phyloP scores from a whole-genome alignment of 164 flowering plant species.

The Sextonia rubra region DNA sequence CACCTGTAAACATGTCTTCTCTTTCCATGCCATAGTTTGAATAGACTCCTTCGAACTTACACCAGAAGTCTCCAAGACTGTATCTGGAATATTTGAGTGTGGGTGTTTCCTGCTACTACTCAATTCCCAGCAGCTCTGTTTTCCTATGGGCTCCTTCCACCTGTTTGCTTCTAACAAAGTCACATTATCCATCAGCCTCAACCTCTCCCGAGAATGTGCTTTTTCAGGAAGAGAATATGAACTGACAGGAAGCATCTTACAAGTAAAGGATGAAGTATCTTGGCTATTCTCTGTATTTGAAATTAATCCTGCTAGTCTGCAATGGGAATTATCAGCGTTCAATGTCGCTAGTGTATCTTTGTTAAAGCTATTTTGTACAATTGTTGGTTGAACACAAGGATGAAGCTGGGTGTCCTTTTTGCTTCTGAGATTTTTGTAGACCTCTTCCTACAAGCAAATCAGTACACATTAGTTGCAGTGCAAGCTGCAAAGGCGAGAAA shows the following conservation, averaged over 20 bases:
- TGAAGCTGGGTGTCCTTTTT: slow-evolving; percentile 12
- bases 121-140: slow-evolving; percentile 12
- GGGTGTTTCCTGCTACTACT: slow-evolving; percentile 22
- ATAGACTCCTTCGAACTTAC: slow-evolving; percentile 4
- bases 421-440: slow-evolving; percentile 6
- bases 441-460: slow-evolving; percentile 27
- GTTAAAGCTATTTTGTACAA: slow-evolving; percentile 3
- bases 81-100: slow-evolving; percentile 17
- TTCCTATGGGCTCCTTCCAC: slow-evolving; percentile 6
- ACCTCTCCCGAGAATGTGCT: slow-evolving; percentile 6
- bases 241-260: slow-evolving; percentile 5
- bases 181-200: slow-evolving; percentile 4
- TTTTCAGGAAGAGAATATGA: slow-evolving; percentile 11
- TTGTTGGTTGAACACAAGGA: slow-evolving; percentile 5
- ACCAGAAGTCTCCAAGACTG: slow-evolving; percentile 14
- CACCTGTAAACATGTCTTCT: neutral
- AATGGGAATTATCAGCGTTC: slow-evolving; percentile 4
- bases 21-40: slow-evolving; percentile 19
- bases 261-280: slow-evolving; percentile 9
- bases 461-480: neutral
- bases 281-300: slow-evolving; percentile 11
- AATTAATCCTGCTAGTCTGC: neutral
- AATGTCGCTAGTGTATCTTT: slow-evolving; percentile 11
- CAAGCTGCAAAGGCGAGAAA: neutral
- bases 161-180: slow-evolving; percentile 1